phyloP scores from a whole-genome alignment of 768 basidiomycete genomes.

The Suillus tomentosus region DNA sequence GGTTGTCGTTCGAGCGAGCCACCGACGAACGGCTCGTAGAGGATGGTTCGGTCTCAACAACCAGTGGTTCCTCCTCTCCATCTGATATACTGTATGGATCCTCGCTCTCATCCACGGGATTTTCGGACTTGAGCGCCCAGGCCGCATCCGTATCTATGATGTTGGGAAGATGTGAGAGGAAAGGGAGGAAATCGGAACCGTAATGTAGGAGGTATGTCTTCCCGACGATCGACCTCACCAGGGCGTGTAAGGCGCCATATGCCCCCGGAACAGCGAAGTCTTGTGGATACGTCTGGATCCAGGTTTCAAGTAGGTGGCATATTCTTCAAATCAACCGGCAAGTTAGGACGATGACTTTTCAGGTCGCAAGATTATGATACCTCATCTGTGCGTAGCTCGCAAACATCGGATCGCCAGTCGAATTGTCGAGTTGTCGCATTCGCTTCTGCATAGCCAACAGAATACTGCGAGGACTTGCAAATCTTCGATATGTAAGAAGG shows the following conservation, averaged over 20 bases:
- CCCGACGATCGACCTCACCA: constrained; percentile 76
- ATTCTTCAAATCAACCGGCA: constrained; percentile 49
- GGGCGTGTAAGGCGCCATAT: constrained; percentile 67
- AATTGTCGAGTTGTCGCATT: constrained; percentile 74
- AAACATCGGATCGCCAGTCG: constrained; percentile 79
- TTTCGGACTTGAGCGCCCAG: constrained; percentile 75
- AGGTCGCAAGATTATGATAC: constrained; percentile 37
- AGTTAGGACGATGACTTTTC: constrained; percentile 13
- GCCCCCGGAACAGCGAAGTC: constrained; percentile 83
- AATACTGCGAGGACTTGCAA: constrained; percentile 75
- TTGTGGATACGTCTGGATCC: constrained; percentile 74
- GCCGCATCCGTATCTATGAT: constrained; percentile 67
- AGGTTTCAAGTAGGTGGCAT: constrained; percentile 74
- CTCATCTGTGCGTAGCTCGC: constrained; percentile 89
- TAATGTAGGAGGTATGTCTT: constrained; percentile 86
- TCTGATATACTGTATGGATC: constrained; percentile 57
- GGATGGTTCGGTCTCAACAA: constrained; percentile 35
- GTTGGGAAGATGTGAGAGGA: constrained; percentile 65
- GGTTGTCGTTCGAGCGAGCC: constrained; percentile 23
- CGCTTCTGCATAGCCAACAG: constrained; percentile 88
- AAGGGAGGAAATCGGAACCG: constrained; percentile 80
- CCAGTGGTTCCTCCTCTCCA: constrained; percentile 47
- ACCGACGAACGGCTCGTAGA: constrained; percentile 27
- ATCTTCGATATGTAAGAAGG: constrained; percentile 81
- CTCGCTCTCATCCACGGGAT: constrained; percentile 60